Conservation (phyloP, 148 eudicot genomes). For the Tetragonia tetragonoides region DNA sequence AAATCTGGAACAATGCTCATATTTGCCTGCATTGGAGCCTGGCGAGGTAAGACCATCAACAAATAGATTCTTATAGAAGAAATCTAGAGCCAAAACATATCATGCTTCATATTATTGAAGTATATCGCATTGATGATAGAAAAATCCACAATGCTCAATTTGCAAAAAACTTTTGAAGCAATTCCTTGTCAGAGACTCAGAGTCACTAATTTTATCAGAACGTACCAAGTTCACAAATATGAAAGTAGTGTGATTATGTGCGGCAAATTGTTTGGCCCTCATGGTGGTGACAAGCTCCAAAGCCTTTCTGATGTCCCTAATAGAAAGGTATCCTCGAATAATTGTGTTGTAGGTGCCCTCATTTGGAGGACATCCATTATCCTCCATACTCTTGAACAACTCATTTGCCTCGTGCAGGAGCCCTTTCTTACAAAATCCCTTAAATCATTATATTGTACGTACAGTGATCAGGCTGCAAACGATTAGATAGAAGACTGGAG, state of each 20-base stretch:
- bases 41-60: too few species aligned
- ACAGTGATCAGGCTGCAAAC: too few species aligned
- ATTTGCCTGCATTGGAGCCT: too few species aligned
- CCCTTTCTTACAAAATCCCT: conserved; percentile 13
- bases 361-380: neutral
- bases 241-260: neutral
- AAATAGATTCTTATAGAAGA: too few species aligned
- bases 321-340: neutral
- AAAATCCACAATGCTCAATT: neutral
- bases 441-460: neutral
- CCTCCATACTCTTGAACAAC: conserved; percentile 2
- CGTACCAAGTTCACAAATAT: neutral
- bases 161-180: neutral
- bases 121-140: too few species aligned
- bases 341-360: conserved; percentile 18
- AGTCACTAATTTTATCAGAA: neutral
- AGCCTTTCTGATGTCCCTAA: neutral
- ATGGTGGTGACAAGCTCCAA: neutral
- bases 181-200: neutral
- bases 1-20: too few species aligned
- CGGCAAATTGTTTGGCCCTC: neutral
- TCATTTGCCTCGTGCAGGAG: conserved; percentile 7
- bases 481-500: too few species aligned
- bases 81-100: too few species aligned
- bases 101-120: too few species aligned